Percentiles rank a stretch among this genome's conserved stretches.
Conservation (phyloP, 2,329 filamentous ascomycete genomes). For the Microdochium trichocladiopsis region DNA sequence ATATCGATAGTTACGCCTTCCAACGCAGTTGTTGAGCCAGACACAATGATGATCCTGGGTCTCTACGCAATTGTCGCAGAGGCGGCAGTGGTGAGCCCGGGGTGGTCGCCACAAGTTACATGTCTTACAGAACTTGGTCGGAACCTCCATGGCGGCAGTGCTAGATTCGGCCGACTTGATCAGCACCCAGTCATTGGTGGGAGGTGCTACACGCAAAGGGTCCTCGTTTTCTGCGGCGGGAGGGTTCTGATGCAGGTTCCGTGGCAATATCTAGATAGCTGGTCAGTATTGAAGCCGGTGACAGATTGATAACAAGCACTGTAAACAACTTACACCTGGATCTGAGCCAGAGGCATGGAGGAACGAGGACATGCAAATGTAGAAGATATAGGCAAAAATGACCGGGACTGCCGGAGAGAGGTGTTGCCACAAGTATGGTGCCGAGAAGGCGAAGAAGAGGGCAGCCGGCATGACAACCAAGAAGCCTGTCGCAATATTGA, state of each 20-base stretch:
- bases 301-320: slow-evolving; percentile 3
- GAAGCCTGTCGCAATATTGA: slow-evolving; percentile 81
- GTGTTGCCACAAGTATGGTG: slow-evolving; percentile 78
- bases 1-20: slow-evolving; percentile 93
- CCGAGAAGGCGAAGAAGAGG: slow-evolving; percentile 82
- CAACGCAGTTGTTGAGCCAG: slow-evolving; percentile 98
- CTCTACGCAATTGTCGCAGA: slow-evolving; percentile 96
- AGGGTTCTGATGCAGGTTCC: slow-evolving; percentile 88
- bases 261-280: slow-evolving; percentile 71
- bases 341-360: slow-evolving; percentile 87
- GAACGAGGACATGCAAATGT: slow-evolving; percentile 87
- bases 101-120: slow-evolving; percentile 97
- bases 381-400: slow-evolving; percentile 85
- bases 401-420: slow-evolving; percentile 86
- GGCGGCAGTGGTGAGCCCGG: slow-evolving; percentile 88
- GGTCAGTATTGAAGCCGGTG: not conserved
- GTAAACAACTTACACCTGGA: slow-evolving; percentile 66
- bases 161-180: slow-evolving; percentile 71
- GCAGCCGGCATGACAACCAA: slow-evolving; percentile 71
- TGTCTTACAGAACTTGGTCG: slow-evolving; percentile 95
- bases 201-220: slow-evolving; percentile 71
- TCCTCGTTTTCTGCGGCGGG: slow-evolving; percentile 68
- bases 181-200: slow-evolving; percentile 90
- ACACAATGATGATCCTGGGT: slow-evolving; percentile 98
- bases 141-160: slow-evolving; percentile 91